Conservation (phyloP, 306 rosid species). For the Biancaea sappan region DNA sequence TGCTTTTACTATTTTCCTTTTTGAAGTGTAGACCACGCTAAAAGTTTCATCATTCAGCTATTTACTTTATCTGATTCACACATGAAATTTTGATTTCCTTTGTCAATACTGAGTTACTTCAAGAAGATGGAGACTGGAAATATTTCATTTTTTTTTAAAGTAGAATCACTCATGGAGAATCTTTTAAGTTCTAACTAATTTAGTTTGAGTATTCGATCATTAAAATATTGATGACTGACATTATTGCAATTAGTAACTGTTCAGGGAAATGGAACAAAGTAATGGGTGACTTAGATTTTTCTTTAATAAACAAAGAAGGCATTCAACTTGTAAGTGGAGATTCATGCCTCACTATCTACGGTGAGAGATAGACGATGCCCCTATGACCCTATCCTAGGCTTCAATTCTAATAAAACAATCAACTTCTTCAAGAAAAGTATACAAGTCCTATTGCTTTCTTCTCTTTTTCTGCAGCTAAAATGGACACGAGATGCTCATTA, state of each 20-base stretch:
- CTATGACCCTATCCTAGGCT: conserved; percentile 3
- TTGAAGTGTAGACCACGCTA: neutral
- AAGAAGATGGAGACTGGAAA: neutral
- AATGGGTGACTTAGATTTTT: conserved; percentile 14
- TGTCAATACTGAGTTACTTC: neutral
- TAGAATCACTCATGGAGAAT: too few relatives aligned
- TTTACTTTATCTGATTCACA: neutral
- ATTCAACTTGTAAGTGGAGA: conserved; percentile 40
- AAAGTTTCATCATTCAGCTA: neutral
- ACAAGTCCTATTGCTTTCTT: conserved; percentile 4
- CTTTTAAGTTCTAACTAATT: too few relatives aligned
- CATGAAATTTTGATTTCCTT: neutral
- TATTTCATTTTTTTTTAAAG: too few relatives aligned
- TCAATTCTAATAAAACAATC: conserved; percentile 20
- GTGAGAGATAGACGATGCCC: conserved; percentile 38
- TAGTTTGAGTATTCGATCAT: too few relatives aligned
- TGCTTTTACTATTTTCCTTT: neutral
- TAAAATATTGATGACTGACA: too few relatives aligned
- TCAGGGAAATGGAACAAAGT: conserved; percentile 14
- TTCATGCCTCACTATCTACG: conserved; percentile 42
- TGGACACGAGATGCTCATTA: conserved; percentile 32
- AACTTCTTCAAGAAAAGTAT: neutral
- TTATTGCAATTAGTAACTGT: neutral
- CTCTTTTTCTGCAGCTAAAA: conserved; percentile 13
- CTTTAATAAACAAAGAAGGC: conserved; percentile 13